Evolutionary conservation across 208 protist species (phyloP), one percentile per base, ranked within the genome.

Genomic region (Willaertia magna): DNA sequence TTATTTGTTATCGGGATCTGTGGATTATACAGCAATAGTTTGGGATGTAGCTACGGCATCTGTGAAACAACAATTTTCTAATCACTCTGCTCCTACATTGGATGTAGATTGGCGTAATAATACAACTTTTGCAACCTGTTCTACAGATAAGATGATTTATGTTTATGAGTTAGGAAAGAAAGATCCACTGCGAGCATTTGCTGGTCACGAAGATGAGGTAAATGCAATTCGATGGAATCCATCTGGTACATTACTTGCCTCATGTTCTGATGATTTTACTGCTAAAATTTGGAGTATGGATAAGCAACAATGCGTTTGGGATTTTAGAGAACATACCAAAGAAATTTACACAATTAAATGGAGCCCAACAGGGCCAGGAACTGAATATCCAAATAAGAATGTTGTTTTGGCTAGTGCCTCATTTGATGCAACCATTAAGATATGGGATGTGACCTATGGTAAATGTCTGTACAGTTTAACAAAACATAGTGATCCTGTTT

Each of bases 181-280:
- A 2, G 6, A 47, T 34, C 90, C 90, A 1, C 74, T 93, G 1
- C 79, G 81, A 46, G 34, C 43, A 16, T 92, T 93, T 78, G 12
- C 84, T 12, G 91, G 91, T 44, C 91, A 94, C 79, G 88, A 94
- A 85, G 86, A 91, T 47, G 92, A 94, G 84, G 93, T 97, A 34
- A 97, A 97, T 83, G 89, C 91, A 0, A 92, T 97, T 86, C 89
- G 91, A 51, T 97, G 94, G 94, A 91, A 94, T 85, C 89, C 93
- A 22, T 86, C 85, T 16, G 93, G 91, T 20, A 91, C 46, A 11
- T 75, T 95, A 39, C 86, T 97, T 0, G 95, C 95, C 14, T 94
- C 92, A 0, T 96, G 95, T 88, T 96, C 94, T 18, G 94, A 96
- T 85, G 94, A 96, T 87, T 83, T 12, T 4, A 95, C 93, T 18